Evolutionary conservation across 805 yeast genomes (phyloP), one percentile per base, ranked within the genome.

Genomic region (Scheffersomyces amazonensis): DNA sequence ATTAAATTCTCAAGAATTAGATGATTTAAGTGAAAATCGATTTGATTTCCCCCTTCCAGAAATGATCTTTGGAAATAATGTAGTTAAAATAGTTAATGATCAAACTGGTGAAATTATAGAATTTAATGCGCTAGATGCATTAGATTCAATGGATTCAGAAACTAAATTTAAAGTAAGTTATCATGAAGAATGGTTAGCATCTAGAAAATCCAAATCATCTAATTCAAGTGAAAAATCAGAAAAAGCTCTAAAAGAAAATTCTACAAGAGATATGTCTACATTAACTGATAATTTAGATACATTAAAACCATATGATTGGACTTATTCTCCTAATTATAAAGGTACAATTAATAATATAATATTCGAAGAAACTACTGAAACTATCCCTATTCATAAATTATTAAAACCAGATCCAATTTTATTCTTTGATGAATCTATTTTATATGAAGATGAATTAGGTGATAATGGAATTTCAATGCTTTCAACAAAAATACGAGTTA

Each of bases 371-470:
- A 50, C 62, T 3, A 36, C 46, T 10, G 53, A 55, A 17, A 51
- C 52, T 22, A 77, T 91, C 10, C 99, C 99, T 0, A 49, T 87
- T 15, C 78, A 80, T 11, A 80, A 81, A 54, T 69, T 93, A 28
- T 68, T 78, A 24, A 67, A 72, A 41, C 88, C 83, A 5, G 96
- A 88, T 52, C 96, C 96, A 1, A 93, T 93, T 31, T 55, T 88
- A 38, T 89, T 87, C 58, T 93, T 79, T 54, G 97, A 89, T 55
- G 97, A 91, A 50, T 78, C 88, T 69, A 78, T 87, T 5, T 66
- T 93, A 22, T 93, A 78, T 56, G 99, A 93, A 56, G 99, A 93
- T 54, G 99, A 93, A 58, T 69, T 93, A 39, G 98, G 96, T 3
- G 99, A 93, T 58, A 93, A 91, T 58, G 99, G 99, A 6, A 84